Evolutionary conservation across 2,329 filamentous ascomycete species (phyloP).

Genomic region (Diaporthe destruens): DNA sequence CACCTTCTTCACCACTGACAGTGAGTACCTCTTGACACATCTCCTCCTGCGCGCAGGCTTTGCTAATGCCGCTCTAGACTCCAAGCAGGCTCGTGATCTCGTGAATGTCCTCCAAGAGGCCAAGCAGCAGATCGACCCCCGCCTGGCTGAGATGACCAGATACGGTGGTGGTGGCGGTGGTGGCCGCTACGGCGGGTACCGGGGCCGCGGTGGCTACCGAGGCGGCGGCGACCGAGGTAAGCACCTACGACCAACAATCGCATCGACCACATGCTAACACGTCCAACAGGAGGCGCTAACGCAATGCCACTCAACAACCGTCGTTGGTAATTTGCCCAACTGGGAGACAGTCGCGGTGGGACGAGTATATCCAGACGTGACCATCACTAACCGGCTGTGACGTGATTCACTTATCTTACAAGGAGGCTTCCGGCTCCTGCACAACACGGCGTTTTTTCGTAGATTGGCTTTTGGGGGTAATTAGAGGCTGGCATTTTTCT

Average conservation of each 20-base stretch:
- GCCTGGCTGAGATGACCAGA: constrained; percentile 94
- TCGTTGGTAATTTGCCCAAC: constrained; percentile 59
- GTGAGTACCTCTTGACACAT: constrained; percentile 70
- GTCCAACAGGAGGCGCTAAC: constrained; percentile 57
- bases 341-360: background rate
- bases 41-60: background rate
- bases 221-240: constrained; percentile 55
- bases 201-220: constrained; percentile 65
- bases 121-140: constrained; percentile 97
- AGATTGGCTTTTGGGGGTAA: constrained; percentile 39
- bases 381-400: constrained; percentile 19
- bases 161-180: constrained; percentile 89
- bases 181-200: constrained; percentile 79
- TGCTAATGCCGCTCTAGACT: constrained; percentile 69
- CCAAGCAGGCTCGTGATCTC: constrained; percentile 96
- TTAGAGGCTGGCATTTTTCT: constrained; percentile 41
- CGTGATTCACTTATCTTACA: constrained; percentile 24
- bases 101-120: constrained; percentile 93
- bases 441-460: constrained; percentile 42
- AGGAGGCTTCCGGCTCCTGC: constrained; percentile 35
- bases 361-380: background rate
- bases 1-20: constrained; percentile 99
- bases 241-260: constrained; percentile 27
- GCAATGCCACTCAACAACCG: constrained; percentile 63
- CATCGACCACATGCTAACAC: constrained; percentile 39